Base-by-base conservation (phyloP, 2,329 filamentous ascomycete genomes). In the Coniella vitis region DNA sequence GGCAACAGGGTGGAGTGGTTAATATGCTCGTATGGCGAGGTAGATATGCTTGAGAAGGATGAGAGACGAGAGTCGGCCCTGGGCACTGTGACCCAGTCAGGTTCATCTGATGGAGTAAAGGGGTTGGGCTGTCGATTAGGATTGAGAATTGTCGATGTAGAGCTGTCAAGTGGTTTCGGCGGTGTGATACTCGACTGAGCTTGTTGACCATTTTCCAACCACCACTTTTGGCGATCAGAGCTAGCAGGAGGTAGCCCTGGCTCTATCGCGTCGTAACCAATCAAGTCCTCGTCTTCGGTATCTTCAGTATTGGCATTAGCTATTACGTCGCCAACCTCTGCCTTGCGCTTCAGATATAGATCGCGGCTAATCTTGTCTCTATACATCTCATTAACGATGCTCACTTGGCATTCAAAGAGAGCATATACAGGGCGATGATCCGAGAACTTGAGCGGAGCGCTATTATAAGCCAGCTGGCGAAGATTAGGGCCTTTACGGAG, bases 401-500 rank as follows among this genome's bases (percentile, higher is more conserved):
- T 90, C 45, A 97, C 85, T 1, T 76, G 80, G 65, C 90, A 94
- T 56, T 89, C 79, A 61, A 98, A 98, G 0, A 82, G 81, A 12
- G 89, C 90, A 66, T 88, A 96, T 0, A 98, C 91, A 2, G 93
- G 93, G n/a, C 90, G 80, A 65, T 98, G 93, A 61, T 98, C 93
- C 0, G 93, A 98, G 63, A 97, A 95, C 12, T 78, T 80, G 32
- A 98, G 72, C 25, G 88, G 83, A 3, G 90, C 90, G 46, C 80
- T 84, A 60, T 87, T 80, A 66, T 98, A 98, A 29, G 86, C 78
- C 10, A 86, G 72, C 63, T 97, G 93, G 37, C 83, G 82, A 32
- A 98, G 76, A 57, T 89, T 90, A 52, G 79, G 72, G 7, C 93
- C 93, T 68, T 90, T 94, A 51, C 87, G 84, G 8, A 98, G 70